phyloP scores from a whole-genome alignment of 108 stramenopile species.

The Cyclostephanos invisitatus region DNA sequence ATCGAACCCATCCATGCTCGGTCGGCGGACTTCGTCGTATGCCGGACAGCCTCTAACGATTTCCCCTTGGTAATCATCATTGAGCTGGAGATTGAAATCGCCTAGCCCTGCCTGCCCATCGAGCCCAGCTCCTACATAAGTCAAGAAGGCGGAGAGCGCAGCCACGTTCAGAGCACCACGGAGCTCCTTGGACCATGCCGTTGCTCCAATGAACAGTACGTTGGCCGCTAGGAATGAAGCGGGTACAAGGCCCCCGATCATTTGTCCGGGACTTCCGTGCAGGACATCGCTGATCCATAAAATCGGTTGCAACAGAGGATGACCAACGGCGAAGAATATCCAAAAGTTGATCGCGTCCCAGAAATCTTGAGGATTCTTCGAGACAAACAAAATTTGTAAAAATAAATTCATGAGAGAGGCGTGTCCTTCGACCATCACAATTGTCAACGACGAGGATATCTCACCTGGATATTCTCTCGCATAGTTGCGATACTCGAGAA shows the following conservation, averaged over 20 bases:
- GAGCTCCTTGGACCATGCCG: conserved; percentile 71
- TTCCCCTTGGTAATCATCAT: conserved; percentile 82
- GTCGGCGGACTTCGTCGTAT: conserved; percentile 83
- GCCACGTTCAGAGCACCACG: conserved; percentile 77
- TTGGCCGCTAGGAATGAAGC: conserved; percentile 70
- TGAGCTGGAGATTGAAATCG: conserved; percentile 85
- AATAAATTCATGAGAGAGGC: background rate
- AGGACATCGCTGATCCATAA: conserved; percentile 89
- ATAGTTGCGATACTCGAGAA: conserved; percentile 68
- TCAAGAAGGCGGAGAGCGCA: conserved; percentile 70
- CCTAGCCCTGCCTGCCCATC: conserved; percentile 83
- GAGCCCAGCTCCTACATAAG: conserved; percentile 83
- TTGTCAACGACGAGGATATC: background rate
- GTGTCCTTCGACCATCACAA: background rate
- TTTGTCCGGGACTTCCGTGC: conserved; percentile 84
- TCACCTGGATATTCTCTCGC: conserved; percentile 61
- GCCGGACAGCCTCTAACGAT: conserved; percentile 87
- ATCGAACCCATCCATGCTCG: conserved; percentile 89
- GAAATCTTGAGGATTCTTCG: conserved; percentile 66
- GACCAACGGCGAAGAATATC: conserved; percentile 92
- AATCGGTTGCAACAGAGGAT: conserved; percentile 87
- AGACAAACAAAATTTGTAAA: background rate
- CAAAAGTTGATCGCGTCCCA: conserved; percentile 87
- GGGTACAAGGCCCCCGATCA: conserved; percentile 76
- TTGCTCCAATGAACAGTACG: conserved; percentile 64